A percentile compares a stretch with the other conserved stretches of the same genome.
phyloP scores from a whole-genome alignment of 352 stramenopile genomes.

The Globisporangium polare region DNA sequence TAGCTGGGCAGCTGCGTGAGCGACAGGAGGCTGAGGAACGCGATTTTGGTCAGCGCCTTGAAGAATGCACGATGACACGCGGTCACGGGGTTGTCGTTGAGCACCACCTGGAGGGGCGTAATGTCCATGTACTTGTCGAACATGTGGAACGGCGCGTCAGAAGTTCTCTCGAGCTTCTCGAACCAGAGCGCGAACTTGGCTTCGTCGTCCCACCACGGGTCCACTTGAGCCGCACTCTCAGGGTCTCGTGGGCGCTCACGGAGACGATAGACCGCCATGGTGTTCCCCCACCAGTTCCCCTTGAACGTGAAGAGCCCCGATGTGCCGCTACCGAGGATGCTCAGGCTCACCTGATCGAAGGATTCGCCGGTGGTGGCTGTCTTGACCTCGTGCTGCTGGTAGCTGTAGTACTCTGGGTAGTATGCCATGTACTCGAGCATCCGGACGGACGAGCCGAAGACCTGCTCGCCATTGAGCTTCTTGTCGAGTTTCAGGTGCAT shows the following conservation, averaged over 20 bases:
- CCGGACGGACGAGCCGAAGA: slow-evolving; percentile 19
- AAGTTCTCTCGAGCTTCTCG: slow-evolving; percentile 19
- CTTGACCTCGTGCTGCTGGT: slow-evolving; percentile 10
- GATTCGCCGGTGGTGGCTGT: neutral
- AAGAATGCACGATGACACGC: slow-evolving; percentile 36
- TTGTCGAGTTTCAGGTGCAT: slow-evolving; percentile 24
- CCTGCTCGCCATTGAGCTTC: slow-evolving; percentile 17
- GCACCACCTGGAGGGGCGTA: slow-evolving; percentile 13
- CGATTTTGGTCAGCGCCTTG: slow-evolving; percentile 29
- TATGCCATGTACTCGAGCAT: slow-evolving; percentile 27
- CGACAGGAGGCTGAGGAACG: slow-evolving; percentile 25
- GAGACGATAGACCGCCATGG: slow-evolving; percentile 29
- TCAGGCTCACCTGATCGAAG: slow-evolving; percentile 22
- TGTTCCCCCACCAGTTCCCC: slow-evolving; percentile 29
- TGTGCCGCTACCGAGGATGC: slow-evolving; percentile 22
- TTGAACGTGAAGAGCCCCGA: slow-evolving; percentile 36
- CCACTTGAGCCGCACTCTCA: neutral
- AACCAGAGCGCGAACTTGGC: slow-evolving; percentile 26
- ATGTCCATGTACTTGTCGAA: slow-evolving; percentile 28
- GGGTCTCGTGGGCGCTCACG: slow-evolving; percentile 16
- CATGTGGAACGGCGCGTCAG: slow-evolving; percentile 19
- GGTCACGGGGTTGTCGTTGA: slow-evolving; percentile 26
- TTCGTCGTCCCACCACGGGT: slow-evolving; percentile 35
- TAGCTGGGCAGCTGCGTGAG: slow-evolving; percentile 20
- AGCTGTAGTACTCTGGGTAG: slow-evolving; percentile 37